These are phyloP conservation scores for Gonium pectorale DNA, from an alignment of 139 green algal genomes.

Conservation along the genomic window DNA sequence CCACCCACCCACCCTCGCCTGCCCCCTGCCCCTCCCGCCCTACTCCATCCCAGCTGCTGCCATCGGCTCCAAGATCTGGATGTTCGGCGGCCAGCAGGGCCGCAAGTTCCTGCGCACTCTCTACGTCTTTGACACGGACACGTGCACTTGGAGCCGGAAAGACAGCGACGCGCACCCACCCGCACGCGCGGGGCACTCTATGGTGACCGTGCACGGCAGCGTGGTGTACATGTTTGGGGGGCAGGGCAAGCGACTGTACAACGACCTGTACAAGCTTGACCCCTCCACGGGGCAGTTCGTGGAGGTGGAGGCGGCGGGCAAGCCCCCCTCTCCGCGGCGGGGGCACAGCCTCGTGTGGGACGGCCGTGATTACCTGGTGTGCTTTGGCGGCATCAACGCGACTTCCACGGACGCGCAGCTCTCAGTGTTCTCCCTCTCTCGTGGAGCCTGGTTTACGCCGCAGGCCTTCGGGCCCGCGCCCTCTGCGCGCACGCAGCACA, in stretches of 20 bases:
- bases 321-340: constrained; percentile 45
- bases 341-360: constrained; percentile 62
- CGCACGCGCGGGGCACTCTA: constrained; percentile 42
- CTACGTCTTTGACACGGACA: constrained; percentile 55
- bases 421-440: constrained; percentile 50
- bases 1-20: no score
- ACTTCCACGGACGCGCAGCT: constrained; percentile 53
- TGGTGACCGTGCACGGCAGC: constrained; percentile 46
- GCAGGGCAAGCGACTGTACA: constrained; percentile 65
- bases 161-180: constrained; percentile 20
- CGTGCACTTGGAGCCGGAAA: constrained; percentile 43
- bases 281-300: constrained; percentile 23
- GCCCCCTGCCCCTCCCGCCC: background rate
- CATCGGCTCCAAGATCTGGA: constrained; percentile 46
- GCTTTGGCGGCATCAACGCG: constrained; percentile 60
- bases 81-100: constrained; percentile 65
- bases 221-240: constrained; percentile 64
- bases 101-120: constrained; percentile 59
- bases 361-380: constrained; percentile 54
- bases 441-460: constrained; percentile 50
- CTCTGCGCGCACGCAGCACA: constrained; percentile 60
- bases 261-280: constrained; percentile 62
- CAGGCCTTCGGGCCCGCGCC: constrained; percentile 44
- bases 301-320: constrained; percentile 23
- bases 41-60: background rate